These are phyloP conservation scores for Blastobotrys americana DNA, from an alignment of 805 yeast species.

Conservation along the genomic window DNA sequence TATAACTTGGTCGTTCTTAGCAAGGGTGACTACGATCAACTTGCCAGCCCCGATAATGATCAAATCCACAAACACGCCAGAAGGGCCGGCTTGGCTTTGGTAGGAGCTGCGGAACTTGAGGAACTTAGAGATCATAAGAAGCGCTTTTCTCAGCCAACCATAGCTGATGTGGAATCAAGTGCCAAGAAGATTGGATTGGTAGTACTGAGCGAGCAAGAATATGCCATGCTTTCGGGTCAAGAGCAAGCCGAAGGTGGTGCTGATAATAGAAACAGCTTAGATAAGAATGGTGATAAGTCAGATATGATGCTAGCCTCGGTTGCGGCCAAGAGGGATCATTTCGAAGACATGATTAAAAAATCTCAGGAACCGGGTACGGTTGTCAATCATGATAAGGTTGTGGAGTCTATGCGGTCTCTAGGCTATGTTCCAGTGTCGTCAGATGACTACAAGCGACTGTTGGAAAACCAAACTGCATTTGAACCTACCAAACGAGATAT, in stretches of 20 bases:
- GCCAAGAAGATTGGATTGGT: constrained; percentile 26
- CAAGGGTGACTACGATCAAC: constrained; percentile 19
- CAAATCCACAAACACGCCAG: constrained; percentile 12
- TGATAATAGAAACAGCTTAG: no score
- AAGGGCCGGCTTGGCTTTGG: constrained; percentile 15
- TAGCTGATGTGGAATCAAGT: constrained; percentile 19
- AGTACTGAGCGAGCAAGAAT: constrained; percentile 19
- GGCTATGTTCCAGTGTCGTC: constrained; percentile 31
- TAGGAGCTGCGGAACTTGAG: constrained; percentile 16
- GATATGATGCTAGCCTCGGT: constrained; percentile 16
- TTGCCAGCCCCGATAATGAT: constrained; percentile 19
- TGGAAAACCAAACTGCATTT: constrained; percentile 26
- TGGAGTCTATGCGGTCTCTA: constrained; percentile 25
- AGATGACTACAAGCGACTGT: constrained; percentile 31
- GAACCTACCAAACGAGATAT: constrained; percentile 31
- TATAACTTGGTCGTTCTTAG: constrained; percentile 16
- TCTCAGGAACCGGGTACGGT: constrained; percentile 14
- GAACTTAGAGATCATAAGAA: constrained; percentile 12
- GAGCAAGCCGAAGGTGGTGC: constrained; percentile 14
- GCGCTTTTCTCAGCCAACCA: constrained; percentile 26
- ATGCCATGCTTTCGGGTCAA: constrained; percentile 9
- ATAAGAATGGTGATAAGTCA: neutral
- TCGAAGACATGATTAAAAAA: constrained; percentile 25
- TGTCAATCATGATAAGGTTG: constrained; percentile 23
- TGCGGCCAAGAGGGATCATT: constrained; percentile 27